Evolutionary conservation across 371 early-diverging fungal genomes (phyloP), one percentile per base, ranked within the genome.

Genomic region (Lichtheimia corymbifera): DNA sequence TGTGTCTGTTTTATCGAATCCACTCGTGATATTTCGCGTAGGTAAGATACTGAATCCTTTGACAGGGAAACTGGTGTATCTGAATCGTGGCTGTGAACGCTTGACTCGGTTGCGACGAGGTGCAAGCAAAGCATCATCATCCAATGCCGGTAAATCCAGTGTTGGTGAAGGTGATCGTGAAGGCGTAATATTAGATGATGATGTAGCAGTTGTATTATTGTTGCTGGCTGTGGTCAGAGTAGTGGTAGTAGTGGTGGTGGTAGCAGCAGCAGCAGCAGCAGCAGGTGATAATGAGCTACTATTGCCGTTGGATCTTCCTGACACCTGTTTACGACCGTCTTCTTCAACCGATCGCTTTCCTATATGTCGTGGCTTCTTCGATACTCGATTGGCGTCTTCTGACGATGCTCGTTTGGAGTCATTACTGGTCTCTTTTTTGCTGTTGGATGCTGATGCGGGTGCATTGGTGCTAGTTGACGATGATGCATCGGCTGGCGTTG

Each of bases 1-100:
- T 5, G 55, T 60, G 35, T 81, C 82, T 4, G 66, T 66, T 44
- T 60, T 68, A 11, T 70, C 72, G 66, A 65, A 81, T n/a, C 53
- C 65, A 27, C 76, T 76, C 5, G 74, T 73, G 18, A 81, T 78
- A 40, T 81, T 81, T 59, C 82, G 78, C 18, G 75, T 74, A 20
- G 82, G 82, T 35, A 81, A 64, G 43, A 81, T 78, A 12, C 65
- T 74, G 45, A 73, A 81, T 20, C 82, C 82, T 61, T 75, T 74
- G 30, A 76, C 73, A 47, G 79, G 77, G 53, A 78, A 81, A 1
- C 63, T 71, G 2, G 82, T 78, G 55, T 81, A 81, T 58, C 72
- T 76, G 53, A 81, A 78, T n/a, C 51, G 64, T 22, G 78, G 79
- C 43, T 74, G 73, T 45, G 57, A 59, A 50, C 25, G 30, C 42